Base-by-base conservation (phyloP, 768 basidiomycete genomes). In the Agrocybe pediades region DNA sequence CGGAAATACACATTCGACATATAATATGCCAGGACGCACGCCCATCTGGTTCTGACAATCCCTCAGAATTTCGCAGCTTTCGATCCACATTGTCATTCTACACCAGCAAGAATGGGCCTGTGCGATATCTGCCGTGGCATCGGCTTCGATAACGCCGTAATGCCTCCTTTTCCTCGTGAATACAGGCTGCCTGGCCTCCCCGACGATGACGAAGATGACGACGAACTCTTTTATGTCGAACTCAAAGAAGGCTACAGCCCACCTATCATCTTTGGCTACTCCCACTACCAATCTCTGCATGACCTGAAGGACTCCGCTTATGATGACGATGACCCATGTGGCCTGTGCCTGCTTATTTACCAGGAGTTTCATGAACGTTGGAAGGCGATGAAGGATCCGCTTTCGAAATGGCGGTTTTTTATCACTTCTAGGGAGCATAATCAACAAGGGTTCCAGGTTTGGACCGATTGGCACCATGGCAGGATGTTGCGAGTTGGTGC, bases 241-340 rank as follows among this genome's bases (percentile, higher is more conserved):
- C 20, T 26, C 13, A 17, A 21, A 9, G 9, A 27, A 15, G n/a
- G 40, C 7, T 17, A 42, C 8, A n/a, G 23, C 21, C 19, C 26
- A 2, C 26, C 36, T 15, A 9, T n/a, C 17, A 41, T 29, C 15
- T 50, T 50, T 23, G 49, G 49, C 7, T 50, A 50, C 24, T 24
- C 23, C n/a, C 49, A 50, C 27, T 50, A 50, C 39, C 49, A 41
- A 40, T 50, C 49, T 26, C 39, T 26, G 9, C n/a, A 9, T 19
- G 39, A 41, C 2, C 40, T 50, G 15, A 50, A 42, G 16, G 6
- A 20, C 17, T 50, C 49, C 5, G 49, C 49, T 9, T n/a, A 30
- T 17, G 19, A 46, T 19, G 24, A 50, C n/a, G 36, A 15, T 24
- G 29, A 33, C 46, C 16, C 29, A 27, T 50, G 49, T 17, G 25